Percentiles rank a stretch among this genome's conserved stretches.
phyloP scores from a whole-genome alignment of 2,329 filamentous ascomycete genomes.

The Lojkania enalia region DNA sequence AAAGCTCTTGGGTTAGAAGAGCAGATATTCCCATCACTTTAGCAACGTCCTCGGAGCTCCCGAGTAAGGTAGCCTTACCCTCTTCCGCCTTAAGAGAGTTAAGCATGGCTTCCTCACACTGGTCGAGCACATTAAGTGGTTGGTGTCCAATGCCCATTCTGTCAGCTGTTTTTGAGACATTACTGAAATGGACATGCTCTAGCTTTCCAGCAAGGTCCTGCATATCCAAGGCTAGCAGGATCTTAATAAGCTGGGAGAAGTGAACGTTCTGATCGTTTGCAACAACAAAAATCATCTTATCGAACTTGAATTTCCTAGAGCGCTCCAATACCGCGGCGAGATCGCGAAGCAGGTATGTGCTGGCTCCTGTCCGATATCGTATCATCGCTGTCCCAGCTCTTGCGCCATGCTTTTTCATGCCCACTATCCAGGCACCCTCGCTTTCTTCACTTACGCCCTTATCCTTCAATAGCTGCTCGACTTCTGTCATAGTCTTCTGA shows the following conservation, averaged over 20 bases:
- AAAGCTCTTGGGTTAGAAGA: slow-evolving; percentile 34
- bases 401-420: slow-evolving; percentile 72
- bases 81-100: slow-evolving; percentile 19
- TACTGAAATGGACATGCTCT: slow-evolving; percentile 75
- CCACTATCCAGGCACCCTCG: slow-evolving; percentile 71
- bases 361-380: slow-evolving; percentile 73
- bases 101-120: slow-evolving; percentile 25
- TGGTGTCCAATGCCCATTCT: slow-evolving; percentile 65
- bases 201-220: slow-evolving; percentile 69
- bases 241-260: slow-evolving; percentile 75
- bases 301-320: slow-evolving; percentile 64
- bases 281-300: slow-evolving; percentile 81
- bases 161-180: slow-evolving; percentile 55
- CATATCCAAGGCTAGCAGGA: slow-evolving; percentile 71
- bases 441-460: slow-evolving; percentile 69
- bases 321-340: slow-evolving; percentile 74
- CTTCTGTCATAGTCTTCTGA: slow-evolving; percentile 66
- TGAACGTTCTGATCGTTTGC: slow-evolving; percentile 73
- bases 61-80: slow-evolving; percentile 24
- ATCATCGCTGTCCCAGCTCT: slow-evolving; percentile 71
- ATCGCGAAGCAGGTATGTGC: slow-evolving; percentile 77
- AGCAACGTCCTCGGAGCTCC: slow-evolving; percentile 13
- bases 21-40: slow-evolving; percentile 25
- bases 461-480: slow-evolving; percentile 64
- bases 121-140: slow-evolving; percentile 68